Base-by-base conservation (phyloP, 75 land plant genomes). In the Selaginella tamariscina region DNA sequence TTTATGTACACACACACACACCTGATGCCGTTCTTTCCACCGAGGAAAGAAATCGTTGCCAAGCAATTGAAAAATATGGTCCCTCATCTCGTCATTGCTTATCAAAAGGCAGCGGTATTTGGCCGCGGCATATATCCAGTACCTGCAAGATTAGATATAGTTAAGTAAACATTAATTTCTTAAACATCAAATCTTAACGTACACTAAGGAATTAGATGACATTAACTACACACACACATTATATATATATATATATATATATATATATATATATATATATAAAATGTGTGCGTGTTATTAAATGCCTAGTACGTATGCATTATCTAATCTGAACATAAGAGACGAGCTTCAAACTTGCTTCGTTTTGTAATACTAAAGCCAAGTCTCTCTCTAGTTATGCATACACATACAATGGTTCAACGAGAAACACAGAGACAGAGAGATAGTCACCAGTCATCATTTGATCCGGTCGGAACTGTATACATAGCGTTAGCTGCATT, bases 91-190 rank as follows among this genome's bases (percentile, higher is more conserved):
- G 29, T 81, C 83, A 71, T 56, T 67, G 1, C 81, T 79, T 32
- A 82, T 67, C 2, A 82, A 59, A 71, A 79, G 55, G 66, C 73
- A 68, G 54, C 75, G 86, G 65, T 69, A 89, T 49, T 75, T 86
- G 32, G 86, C 83, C 55, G 94, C 89, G 75, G 90, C 94, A 77
- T 86, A 89, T 54, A 89, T 80, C 94, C 94, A 89, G 71, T 82
- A 89, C 94, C 94, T 85, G 82, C 74, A 72, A 32, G 29, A 70
- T 39, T 5, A 39, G 5, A 39, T 5, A 15, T 5, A 15, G 5
- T 5, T 39, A 39, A 39, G 49, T 5, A 5, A 39, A 39, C 11
- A 39, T 15, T n/a, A 15, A 39, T 39, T 15, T 39, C 49, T 39
- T n/a, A n/a, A n/a, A n/a, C n/a, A n/a, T n/a, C n/a, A n/a, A n/a